A percentile compares a stretch with the other conserved stretches of the same genome.
Conservation (phyloP, 257 asterid genomes). For the Plantago elongata region DNA sequence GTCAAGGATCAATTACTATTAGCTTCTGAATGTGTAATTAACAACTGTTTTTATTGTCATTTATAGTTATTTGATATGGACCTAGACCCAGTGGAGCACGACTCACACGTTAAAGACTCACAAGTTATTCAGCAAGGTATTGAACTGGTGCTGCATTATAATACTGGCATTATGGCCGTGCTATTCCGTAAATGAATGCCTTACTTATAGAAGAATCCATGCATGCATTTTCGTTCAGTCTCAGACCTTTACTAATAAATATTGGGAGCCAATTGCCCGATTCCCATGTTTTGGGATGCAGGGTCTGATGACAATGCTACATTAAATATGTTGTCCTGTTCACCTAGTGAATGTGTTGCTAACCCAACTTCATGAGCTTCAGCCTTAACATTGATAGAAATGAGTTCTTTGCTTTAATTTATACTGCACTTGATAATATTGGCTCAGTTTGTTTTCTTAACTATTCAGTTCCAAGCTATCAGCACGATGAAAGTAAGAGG, state of each 20-base stretch:
- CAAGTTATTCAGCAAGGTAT: slow-evolving; percentile 49
- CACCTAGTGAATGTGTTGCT: background rate
- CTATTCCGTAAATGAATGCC: slow-evolving; percentile 11
- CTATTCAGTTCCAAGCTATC: slow-evolving; percentile 57
- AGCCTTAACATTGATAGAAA: background rate
- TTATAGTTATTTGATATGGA: slow-evolving; percentile 94
- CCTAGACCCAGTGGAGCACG: slow-evolving; percentile 75
- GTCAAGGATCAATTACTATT: slow-evolving; percentile 1
- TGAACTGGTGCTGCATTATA: slow-evolving; percentile 17
- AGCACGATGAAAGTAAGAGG: slow-evolving; percentile 66
- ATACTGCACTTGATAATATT: slow-evolving; percentile 15
- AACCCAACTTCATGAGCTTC: background rate
- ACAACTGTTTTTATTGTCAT: slow-evolving; percentile 19
- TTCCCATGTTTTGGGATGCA: background rate
- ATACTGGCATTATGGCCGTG: slow-evolving; percentile 7
- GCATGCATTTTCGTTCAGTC: background rate
- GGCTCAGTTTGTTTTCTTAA: slow-evolving; percentile 20
- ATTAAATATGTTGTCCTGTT: slow-evolving; percentile 12
- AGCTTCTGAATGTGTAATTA: slow-evolving; percentile 11
- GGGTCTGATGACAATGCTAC: background rate
- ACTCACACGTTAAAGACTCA: slow-evolving; percentile 23
- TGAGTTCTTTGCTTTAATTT: background rate
- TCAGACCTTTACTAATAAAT: slow-evolving; percentile 1
- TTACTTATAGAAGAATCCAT: slow-evolving; percentile 4
- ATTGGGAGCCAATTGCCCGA: slow-evolving; percentile 2